Base-by-base conservation (phyloP, 192 early-diverging fungal genomes). In the Anaeromyces robustus region DNA sequence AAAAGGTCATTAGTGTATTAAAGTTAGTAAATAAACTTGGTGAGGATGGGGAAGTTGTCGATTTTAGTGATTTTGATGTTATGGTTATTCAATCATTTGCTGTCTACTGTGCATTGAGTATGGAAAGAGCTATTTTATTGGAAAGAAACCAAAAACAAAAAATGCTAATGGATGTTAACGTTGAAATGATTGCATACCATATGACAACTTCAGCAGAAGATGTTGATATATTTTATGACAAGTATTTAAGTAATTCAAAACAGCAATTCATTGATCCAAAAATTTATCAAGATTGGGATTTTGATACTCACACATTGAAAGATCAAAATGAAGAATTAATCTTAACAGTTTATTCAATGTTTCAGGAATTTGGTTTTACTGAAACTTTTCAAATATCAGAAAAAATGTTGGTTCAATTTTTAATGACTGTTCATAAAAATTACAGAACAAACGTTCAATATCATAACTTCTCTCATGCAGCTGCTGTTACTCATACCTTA, bases 391-490 rank as follows among this genome's bases (percentile, higher is more conserved):
- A 78, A 28, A 86, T 88, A 37, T 78, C 84, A 11, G 77, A 86
- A 68, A 77, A 83, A 30, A 85, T 85, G 79, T 41, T 88, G 19
- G 37, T 84, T 2, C 39, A 79, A 6, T 88, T 86, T 79, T 59
- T 88, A 19, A 77, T 88, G 43, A 87, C 84, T 29, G 83, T 88
- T 11, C 81, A 85, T 12, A 85, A 85, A 29, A 88, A 88, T 79
- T 88, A 88, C 77, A 81, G 87, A 19, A 79, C 79, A 43, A 81
- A 82, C 29, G 82, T 85, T 22, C 79, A 84, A 12, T 88, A 88
- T 80, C 87, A 88, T 82, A 88, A 88, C 81, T 88, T 88, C 80
- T 83, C 85, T 2, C 87, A 88, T 77, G 87, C 87, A 0, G 81
- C 82, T 77, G 79, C 82, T 37, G 87, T 88, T 1, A 81, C 86